Percentiles rank a stretch among this genome's conserved stretches.
Conservation (phyloP, 1,284 basidiomycete species). For the Apiotrichum siamense region DNA sequence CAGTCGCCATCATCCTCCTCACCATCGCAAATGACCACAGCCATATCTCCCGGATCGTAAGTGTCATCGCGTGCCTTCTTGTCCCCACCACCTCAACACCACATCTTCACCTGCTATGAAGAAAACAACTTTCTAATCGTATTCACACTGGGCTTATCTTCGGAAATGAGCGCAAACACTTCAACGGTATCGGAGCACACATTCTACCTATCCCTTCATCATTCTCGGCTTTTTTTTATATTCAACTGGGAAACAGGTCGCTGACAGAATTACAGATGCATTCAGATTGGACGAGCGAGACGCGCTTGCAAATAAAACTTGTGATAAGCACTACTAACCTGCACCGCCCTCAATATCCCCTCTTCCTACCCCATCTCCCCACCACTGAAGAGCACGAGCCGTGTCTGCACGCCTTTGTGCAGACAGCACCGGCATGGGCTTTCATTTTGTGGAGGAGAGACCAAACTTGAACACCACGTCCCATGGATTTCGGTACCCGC, state of each 20-base stretch:
- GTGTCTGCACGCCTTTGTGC: background rate
- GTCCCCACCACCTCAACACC: background rate
- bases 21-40: too few species aligned
- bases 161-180: slow-evolving; percentile 39
- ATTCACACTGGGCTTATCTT: slow-evolving; percentile 48
- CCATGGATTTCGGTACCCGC: slow-evolving; percentile 41
- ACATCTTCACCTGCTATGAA: slow-evolving; percentile 22
- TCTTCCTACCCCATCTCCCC: slow-evolving; percentile 16
- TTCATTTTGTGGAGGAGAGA: slow-evolving; percentile 35
- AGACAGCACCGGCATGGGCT: slow-evolving; percentile 23
- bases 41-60: slow-evolving; percentile 6
- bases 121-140: slow-evolving; percentile 47
- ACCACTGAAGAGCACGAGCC: slow-evolving; percentile 37
- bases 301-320: background rate
- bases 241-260: background rate
- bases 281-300: background rate
- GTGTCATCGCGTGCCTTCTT: background rate
- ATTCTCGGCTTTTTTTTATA: background rate
- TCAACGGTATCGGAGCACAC: slow-evolving; percentile 48
- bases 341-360: background rate
- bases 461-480: slow-evolving; percentile 19
- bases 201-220: slow-evolving; percentile 13
- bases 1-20: too few species aligned
- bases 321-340: background rate
- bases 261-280: slow-evolving; percentile 16